Conservation (phyloP, 192 early-diverging fungal species). For the Entophlyctis luteolus region DNA sequence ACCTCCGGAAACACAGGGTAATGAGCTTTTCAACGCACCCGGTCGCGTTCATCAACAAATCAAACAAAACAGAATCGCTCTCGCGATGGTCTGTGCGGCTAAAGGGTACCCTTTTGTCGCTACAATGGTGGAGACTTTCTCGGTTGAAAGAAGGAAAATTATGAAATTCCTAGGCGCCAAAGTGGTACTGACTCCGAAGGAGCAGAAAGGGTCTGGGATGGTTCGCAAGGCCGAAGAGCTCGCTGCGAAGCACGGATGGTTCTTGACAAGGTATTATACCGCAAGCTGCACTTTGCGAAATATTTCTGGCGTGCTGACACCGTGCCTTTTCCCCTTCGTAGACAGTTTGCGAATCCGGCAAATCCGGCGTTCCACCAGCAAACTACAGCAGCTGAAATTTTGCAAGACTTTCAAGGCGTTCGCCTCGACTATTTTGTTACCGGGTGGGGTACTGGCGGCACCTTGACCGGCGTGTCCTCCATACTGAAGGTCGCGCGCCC, state of each 20-base stretch:
- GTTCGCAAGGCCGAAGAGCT: conserved; percentile 40
- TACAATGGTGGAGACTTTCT: conserved; percentile 43
- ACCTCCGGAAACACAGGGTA: conserved; percentile 78
- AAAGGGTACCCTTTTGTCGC: conserved; percentile 46
- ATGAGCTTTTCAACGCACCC: neutral
- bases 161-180: conserved; percentile 46
- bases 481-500: conserved; percentile 28
- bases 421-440: conserved; percentile 38
- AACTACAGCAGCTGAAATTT: conserved; percentile 41
- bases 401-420: conserved; percentile 35
- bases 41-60: neutral
- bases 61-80: conserved; percentile 27
- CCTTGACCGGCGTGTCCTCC: conserved; percentile 30
- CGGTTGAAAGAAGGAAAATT: conserved; percentile 38
- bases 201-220: conserved; percentile 39
- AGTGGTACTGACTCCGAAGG: conserved; percentile 44
- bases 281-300: no score
- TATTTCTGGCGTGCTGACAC: no score
- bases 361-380: conserved; percentile 43
- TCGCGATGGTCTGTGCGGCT: conserved; percentile 39
- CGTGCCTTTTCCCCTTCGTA: no score
- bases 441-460: conserved; percentile 40
- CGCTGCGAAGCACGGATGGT: conserved; percentile 36
- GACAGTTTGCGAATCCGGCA: conserved; percentile 41
- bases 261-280: no score